phyloP scores from a whole-genome alignment of 768 basidiomycete genomes.

The Pleurotus ostreatus region DNA sequence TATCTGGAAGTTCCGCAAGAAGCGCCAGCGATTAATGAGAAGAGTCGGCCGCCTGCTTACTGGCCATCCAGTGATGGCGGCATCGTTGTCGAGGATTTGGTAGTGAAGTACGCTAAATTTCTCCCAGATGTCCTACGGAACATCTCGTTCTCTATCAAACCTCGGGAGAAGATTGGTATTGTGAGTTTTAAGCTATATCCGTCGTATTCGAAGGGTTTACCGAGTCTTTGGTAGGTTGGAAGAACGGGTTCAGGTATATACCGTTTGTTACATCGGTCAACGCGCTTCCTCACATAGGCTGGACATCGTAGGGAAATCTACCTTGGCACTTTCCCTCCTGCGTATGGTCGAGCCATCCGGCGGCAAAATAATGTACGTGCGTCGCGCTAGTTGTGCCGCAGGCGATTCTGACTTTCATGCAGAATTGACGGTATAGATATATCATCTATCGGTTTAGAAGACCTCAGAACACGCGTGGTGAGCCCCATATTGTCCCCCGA shows the following conservation, averaged over 20 bases:
- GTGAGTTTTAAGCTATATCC: conserved; percentile 25
- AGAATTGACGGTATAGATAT: conserved; percentile 74
- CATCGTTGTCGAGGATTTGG: conserved; percentile 53
- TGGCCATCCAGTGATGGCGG: conserved; percentile 65
- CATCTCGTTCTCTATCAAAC: conserved; percentile 54
- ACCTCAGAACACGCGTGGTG: conserved; percentile 60
- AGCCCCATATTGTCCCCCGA: conserved; percentile 12
- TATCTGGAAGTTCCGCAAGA: conserved; percentile 68
- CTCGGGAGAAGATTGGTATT: conserved; percentile 66
- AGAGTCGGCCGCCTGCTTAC: conserved; percentile 61
- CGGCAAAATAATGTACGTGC: conserved; percentile 54
- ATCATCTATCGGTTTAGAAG: conserved; percentile 61
- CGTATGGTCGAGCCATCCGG: conserved; percentile 57
- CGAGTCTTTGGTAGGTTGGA: conserved; percentile 42
- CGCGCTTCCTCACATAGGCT: neutral
- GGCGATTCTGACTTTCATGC: conserved; percentile 1
- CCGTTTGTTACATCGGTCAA: neutral
- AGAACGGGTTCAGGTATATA: conserved; percentile 59
- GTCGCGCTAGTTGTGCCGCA: neutral
- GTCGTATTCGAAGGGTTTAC: neutral
- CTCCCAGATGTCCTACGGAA: conserved; percentile 56
- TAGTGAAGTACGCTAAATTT: conserved; percentile 59
- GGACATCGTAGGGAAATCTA: conserved; percentile 44
- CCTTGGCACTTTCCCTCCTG: conserved; percentile 52
- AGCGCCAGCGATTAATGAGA: conserved; percentile 54